Evolutionary conservation across 306 rosid genomes (phyloP), one percentile per base, ranked within the genome.

Genomic region (Cicer cuneatum): DNA sequence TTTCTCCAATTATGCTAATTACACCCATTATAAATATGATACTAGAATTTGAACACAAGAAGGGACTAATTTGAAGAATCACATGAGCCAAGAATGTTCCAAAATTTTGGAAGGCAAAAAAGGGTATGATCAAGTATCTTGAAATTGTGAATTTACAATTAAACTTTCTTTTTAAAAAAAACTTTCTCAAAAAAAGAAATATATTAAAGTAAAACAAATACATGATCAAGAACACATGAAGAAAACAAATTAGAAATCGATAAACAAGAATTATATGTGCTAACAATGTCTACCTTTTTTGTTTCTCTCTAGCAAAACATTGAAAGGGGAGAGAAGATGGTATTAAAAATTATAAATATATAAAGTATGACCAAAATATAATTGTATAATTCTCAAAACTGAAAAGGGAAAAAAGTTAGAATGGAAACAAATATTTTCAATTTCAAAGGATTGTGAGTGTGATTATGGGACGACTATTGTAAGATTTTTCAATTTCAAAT

Each of bases 281-380:
- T 80, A 72, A 90, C 90, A 92, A 86, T 84, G 68, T 29, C 33
- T 37, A 37, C 21, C 39, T 48, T 81, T 40, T 77, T 53, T 16
- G 35, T 45, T 6, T 45, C 59, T 59, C 19, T 59, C 37, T 9
- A 47, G 49, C 48, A 37, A 49, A 35, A 57, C 58, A 67, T 52
- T 71, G 60, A 64, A 45, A 77, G 14, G 14, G 47, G 53, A 42
- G 37, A 72, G 46, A 59, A 57, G 14, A 59, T 19, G 19, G 18
- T 66, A 38, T 40, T 29, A 13, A 6, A 35, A 33, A 33, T 58
- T 43, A 13, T 12, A 35, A 59, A 33, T 58, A 24, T 45, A 2
- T 45, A 73, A 29, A 58, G 33, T 33, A 7, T 49, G 10, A 65
- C 16, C 61, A 57, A 18, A 41, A n/a, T 40, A 39, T 53, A 1